Evolutionary conservation across 2,329 filamentous ascomycete genomes (phyloP), one percentile per base, ranked within the genome.

Genomic region (Zymoseptoria passerinii): DNA sequence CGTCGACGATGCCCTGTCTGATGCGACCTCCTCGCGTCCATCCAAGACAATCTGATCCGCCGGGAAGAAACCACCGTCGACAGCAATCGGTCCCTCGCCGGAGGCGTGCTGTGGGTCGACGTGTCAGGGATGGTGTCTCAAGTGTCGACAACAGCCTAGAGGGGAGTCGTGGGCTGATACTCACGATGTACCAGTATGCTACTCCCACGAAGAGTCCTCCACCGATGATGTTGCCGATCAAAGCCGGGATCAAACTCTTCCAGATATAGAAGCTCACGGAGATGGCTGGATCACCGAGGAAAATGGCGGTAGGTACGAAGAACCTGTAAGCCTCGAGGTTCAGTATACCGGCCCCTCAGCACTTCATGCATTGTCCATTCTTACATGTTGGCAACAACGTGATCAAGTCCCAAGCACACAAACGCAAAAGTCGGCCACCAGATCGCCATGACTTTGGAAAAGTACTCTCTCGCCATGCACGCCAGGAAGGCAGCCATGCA

Each of bases 371-470:
- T 28, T 44, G 27, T 44, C 44, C 23, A 79, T 73, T 80, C 79
- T 40, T 78, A 80, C 80, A 82, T 82, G 61, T 83, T 83, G 23
- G 80, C 80, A 16, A 83, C 75, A 50, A 82, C 80, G 70, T 83
- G 81, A 58, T 83, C 81, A 2, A 82, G 70, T 0, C 48, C 54
- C 16, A 56, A 28, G 18, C 28, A 52, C 54, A 40, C 28, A 27
- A 51, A 51, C 13, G 19, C 53, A 44, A 44, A 44, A 16, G 35
- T 44, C 35, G 20, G 28, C 54, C 76, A 80, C 81, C 81, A 84
- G 63, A 83, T 80, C 1, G 77, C 78, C 9, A 80, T 69, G 1
- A 83, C 75, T 64, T 83, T 83, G 8, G 77, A 80, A 18, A 74
- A 72, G 10, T 82, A 69, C 56, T 83, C 80, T 2, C 78, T 75